Conservation (phyloP, 2,329 filamentous ascomycete species). For the Waltergamsia citrina region DNA sequence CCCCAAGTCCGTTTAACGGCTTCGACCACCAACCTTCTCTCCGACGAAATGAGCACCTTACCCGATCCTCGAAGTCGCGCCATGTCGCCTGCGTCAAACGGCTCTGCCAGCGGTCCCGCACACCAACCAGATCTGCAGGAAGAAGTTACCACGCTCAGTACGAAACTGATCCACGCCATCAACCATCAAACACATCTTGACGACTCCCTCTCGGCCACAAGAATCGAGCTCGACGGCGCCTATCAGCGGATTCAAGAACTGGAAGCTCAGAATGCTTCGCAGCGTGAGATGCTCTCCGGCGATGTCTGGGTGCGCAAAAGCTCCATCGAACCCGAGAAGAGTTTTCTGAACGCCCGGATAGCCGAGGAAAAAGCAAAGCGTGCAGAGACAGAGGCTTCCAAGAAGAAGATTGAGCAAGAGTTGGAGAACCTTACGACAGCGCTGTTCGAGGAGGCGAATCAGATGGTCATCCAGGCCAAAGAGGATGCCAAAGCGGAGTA, state of each 20-base stretch:
- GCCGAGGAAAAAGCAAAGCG: constrained; percentile 58
- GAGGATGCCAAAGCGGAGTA: constrained; percentile 81
- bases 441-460: constrained; percentile 97
- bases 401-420: constrained; percentile 85
- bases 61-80: constrained; percentile 52
- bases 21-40: constrained; percentile 32
- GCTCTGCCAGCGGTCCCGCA: constrained; percentile 12
- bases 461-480: constrained; percentile 86
- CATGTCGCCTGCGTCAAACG: constrained; percentile 29
- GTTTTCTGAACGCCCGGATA: constrained; percentile 45
- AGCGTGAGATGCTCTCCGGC: constrained; percentile 62
- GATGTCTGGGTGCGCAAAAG: constrained; percentile 69
- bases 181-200: constrained; percentile 92
- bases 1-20: constrained; percentile 20
- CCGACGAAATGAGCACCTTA: constrained; percentile 58
- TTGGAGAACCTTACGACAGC: constrained; percentile 83
- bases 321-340: constrained; percentile 65
- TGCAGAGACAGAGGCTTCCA: constrained; percentile 63
- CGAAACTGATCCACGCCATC: constrained; percentile 94
- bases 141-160: constrained; percentile 84
- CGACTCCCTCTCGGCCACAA: constrained; percentile 72
- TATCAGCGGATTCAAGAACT: constrained; percentile 58
- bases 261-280: constrained; percentile 55
- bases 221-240: constrained; percentile 72
- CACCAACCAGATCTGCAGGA: constrained; percentile 49